Conservation (phyloP, 2,329 filamentous ascomycete species). For the Apiospora phragmitis region DNA sequence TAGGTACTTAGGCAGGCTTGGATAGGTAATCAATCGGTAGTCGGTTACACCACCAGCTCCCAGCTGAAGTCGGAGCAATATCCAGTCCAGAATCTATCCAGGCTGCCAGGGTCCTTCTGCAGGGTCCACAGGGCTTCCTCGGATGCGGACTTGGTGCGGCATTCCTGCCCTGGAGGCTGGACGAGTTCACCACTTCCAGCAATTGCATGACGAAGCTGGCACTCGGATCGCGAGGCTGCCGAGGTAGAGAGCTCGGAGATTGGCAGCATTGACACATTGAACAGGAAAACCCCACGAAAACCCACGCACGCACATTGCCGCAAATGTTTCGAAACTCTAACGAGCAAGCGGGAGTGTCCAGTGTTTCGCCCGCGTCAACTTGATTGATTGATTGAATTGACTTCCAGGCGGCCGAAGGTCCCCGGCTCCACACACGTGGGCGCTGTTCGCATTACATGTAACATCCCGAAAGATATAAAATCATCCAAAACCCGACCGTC, state of each 20-base stretch:
- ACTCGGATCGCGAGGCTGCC: background rate
- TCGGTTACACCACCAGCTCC: background rate
- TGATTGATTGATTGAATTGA: background rate
- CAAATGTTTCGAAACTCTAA: slow-evolving; percentile 6
- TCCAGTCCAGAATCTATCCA: background rate
- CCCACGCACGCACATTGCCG: background rate
- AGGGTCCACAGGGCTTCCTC: background rate
- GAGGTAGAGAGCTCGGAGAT: background rate
- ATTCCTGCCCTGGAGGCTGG: background rate
- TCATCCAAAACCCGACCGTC: background rate
- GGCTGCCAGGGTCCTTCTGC: no score
- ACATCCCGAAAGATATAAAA: background rate
- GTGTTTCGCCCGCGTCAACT: background rate
- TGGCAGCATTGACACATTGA: background rate
- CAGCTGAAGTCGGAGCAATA: background rate
- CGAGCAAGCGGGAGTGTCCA: background rate
- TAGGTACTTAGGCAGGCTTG: background rate
- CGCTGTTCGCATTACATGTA: background rate
- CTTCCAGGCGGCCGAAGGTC: background rate
- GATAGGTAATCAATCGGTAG: background rate
- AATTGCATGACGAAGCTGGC: background rate
- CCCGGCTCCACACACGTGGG: background rate
- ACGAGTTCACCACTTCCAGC: background rate
- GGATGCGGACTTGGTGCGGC: slow-evolving; percentile 2
- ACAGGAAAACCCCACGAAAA: background rate